Conservation (phyloP, 1,284 basidiomycete genomes). For the Pyrrhoderma noxium region DNA sequence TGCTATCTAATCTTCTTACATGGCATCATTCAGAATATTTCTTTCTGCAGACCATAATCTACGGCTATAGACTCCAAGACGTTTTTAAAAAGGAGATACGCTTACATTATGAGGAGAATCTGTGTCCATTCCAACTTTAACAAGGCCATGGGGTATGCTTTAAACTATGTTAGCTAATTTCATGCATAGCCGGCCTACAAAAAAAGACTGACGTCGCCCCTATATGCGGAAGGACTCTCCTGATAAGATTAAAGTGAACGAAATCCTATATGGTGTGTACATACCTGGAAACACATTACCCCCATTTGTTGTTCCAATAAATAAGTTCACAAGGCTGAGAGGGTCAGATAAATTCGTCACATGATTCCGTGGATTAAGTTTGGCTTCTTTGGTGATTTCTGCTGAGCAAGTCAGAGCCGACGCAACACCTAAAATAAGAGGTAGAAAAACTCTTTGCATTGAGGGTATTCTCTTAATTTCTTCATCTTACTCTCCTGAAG, state of each 20-base stretch:
- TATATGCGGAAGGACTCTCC: no score
- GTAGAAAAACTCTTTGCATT: background rate
- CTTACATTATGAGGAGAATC: slow-evolving; percentile 17
- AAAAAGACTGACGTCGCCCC: no score
- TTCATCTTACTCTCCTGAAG: background rate
- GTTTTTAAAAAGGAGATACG: no score
- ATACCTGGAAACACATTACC: slow-evolving; percentile 21
- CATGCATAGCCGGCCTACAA: background rate
- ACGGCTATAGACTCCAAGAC: background rate
- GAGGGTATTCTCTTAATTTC: slow-evolving; percentile 19
- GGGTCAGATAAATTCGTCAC: background rate
- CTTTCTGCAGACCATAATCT: no score
- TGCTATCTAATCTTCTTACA: no score
- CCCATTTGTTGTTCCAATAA: slow-evolving; percentile 20
- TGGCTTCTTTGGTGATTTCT: no score
- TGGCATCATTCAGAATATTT: no score
- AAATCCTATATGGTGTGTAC: no score
- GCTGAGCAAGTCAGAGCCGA: background rate
- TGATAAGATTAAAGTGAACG: no score
- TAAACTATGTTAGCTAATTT: slow-evolving; percentile 7
- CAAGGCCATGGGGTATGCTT: slow-evolving; percentile 20
- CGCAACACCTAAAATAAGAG: background rate
- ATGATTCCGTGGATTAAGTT: no score
- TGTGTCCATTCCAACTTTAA: slow-evolving; percentile 21
- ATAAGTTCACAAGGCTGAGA: slow-evolving; percentile 17